phyloP scores from a whole-genome alignment of 129 eudicot genomes.

The Saposhnikovia divaricata region DNA sequence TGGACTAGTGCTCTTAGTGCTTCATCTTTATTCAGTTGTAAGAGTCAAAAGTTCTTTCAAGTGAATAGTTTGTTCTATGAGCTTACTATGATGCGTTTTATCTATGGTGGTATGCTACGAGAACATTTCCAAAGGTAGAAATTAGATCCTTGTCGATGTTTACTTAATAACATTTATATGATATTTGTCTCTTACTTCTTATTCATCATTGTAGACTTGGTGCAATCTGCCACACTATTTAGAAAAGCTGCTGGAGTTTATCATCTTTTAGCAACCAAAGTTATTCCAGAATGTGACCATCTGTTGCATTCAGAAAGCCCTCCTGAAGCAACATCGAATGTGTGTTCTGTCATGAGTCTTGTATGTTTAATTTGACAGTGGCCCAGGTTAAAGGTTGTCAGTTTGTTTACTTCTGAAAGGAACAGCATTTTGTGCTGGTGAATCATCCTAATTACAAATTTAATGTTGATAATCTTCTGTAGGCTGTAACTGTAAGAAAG shows the following conservation, averaged over 20 bases:
- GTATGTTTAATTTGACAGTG: conserved; percentile 81
- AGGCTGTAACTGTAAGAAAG: conserved; percentile 62
- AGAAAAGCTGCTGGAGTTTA: conserved; percentile 78
- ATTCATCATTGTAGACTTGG: conserved; percentile 40
- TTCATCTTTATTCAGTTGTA: conserved; percentile 38
- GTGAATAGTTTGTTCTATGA: conserved; percentile 41
- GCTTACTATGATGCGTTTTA: no score
- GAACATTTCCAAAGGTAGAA: conserved; percentile 45
- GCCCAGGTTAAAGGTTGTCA: conserved; percentile 50
- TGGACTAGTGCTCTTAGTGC: conserved; percentile 69
- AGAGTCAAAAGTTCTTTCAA: conserved; percentile 51
- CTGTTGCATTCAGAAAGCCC: conserved; percentile 38
- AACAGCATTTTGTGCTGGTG: neutral
- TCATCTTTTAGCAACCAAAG: conserved; percentile 37
- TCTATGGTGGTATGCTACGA: no score
- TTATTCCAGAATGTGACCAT: conserved; percentile 30
- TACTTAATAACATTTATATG: neutral
- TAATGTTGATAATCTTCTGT: neutral
- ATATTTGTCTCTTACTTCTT: conserved; percentile 7
- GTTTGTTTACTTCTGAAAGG: neutral
- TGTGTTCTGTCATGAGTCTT: conserved; percentile 52
- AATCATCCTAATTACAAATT: neutral
- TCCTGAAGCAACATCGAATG: conserved; percentile 40
- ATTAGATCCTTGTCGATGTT: neutral
- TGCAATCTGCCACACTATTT: conserved; percentile 49